Evolutionary conservation across 805 yeast species (phyloP), one percentile per base, ranked within the genome.

Genomic region (Lipomyces anomalus): DNA sequence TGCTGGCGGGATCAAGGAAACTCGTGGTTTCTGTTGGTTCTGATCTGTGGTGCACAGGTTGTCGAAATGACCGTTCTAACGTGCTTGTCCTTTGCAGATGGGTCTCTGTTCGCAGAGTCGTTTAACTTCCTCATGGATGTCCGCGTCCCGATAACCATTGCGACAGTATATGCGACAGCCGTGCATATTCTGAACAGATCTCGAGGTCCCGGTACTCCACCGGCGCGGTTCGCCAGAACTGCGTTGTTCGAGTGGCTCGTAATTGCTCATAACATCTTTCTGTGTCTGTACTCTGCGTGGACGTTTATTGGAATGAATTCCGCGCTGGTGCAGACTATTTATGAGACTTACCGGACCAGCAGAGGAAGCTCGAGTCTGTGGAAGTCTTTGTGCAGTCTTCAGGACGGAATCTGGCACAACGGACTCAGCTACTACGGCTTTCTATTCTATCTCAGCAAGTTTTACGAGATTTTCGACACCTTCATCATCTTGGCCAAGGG

Each of bases 391-490:
- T 81, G 88, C 60, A 79, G 78, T 58, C 57, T 70, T 36, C 72
- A 76, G 35, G 72, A 73, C 50, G 84, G 86, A 4, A 70, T 81
- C 41, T 81, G 83, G 75, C 57, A 53, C 24, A 65, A 67, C 40
- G 76, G 80, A 32, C 69, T 81, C 56, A 66, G 73, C 24, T 71
- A 74, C 56, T 80, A 71, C 60, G 83, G 83, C 4, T 82, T 75
- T 67, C 71, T 78, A 68, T 82, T 82, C 60, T 82, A 82, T 61
- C 61, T 82, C 36, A 77, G 84, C 52, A 82, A 82, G 64, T 82
- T 76, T 57, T 82, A 82, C 59, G 88, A 82, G 63, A 80, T 82
- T 35, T 55, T 82, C 16, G 88, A 82, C 63, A 82, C 88, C 3
- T 62, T 75, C 29, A 77, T 82, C 54, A 82, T 82, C 46, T 67